These are phyloP conservation scores for Talaromyces nanjingensis DNA, from an alignment of 495 filamentous ascomycete genomes.

Conservation along the genomic window DNA sequence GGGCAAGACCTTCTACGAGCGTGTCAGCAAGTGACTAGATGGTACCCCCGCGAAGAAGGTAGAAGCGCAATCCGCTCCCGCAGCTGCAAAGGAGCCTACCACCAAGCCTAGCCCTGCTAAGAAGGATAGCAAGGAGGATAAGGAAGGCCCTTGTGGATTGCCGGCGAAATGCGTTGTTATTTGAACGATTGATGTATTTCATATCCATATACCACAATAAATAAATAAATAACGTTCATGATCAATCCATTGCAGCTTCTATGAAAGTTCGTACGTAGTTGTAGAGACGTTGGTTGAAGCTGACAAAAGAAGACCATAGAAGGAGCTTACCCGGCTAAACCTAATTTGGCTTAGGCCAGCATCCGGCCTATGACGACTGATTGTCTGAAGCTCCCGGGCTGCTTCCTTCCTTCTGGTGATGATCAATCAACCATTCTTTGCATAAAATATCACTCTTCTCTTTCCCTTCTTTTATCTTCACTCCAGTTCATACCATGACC, in stretches of 20 bases:
- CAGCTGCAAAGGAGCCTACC: constrained; percentile 16
- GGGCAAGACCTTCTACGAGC: constrained; percentile 80
- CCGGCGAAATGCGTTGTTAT: constrained; percentile 60
- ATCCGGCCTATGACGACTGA: background rate
- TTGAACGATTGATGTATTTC: constrained; percentile 25
- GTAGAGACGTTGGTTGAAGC: background rate
- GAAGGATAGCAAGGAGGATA: constrained; percentile 29
- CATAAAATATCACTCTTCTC: background rate
- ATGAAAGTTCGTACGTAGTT: background rate
- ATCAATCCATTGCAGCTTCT: too few relatives aligned
- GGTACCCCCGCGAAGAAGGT: constrained; percentile 38
- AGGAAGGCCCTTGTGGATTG: constrained; percentile 61
- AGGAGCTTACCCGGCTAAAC: background rate
- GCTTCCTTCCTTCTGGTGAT: background rate
- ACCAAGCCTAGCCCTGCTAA: constrained; percentile 12
- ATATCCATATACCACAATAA: constrained; percentile 12
- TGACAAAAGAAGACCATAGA: background rate
- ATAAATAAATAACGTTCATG: background rate
- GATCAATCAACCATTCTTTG: background rate
- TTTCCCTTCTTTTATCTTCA: background rate
- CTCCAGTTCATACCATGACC: background rate
- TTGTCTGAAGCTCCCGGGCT: background rate
- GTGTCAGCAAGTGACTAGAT: constrained; percentile 84
- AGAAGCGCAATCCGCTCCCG: constrained; percentile 22
- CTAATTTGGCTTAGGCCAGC: background rate